phyloP scores from a whole-genome alignment of 306 rosid species.

The Sophora flavescens region DNA sequence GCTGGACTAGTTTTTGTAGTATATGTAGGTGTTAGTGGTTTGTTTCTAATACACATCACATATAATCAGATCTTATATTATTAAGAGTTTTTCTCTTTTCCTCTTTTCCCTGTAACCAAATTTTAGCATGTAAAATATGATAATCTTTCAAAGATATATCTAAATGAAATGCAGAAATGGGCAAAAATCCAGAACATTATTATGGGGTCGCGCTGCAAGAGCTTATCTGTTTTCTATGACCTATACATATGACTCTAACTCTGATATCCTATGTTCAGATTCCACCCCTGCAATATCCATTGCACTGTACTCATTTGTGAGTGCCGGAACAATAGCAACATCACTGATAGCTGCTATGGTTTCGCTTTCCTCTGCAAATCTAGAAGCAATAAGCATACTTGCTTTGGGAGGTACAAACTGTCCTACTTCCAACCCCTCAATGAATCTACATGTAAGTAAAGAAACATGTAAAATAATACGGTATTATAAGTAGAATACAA shows the following conservation, averaged over 20 bases:
- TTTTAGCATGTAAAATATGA: conserved; percentile 26
- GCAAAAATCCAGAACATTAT: background rate
- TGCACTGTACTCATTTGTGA: conserved; percentile 63
- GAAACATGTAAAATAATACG: background rate
- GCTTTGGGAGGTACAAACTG: conserved; percentile 53
- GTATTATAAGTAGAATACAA: background rate
- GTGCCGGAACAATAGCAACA: conserved; percentile 68
- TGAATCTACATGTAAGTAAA: conserved; percentile 64
- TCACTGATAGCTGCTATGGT: conserved; percentile 59
- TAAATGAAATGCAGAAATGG: background rate
- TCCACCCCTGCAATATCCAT: conserved; percentile 58
- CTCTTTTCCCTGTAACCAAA: conserved; percentile 11
- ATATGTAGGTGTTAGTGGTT: background rate
- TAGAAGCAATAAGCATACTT: conserved; percentile 59
- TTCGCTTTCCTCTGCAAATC: conserved; percentile 64
- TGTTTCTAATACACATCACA: background rate
- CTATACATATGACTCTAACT: conserved; percentile 11
- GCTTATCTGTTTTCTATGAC: background rate
- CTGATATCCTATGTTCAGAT: conserved; percentile 50
- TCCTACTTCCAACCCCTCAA: conserved; percentile 50
- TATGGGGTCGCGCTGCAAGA: background rate
- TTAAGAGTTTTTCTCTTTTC: background rate
- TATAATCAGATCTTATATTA: background rate
- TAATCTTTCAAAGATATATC: background rate
- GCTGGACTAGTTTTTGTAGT: background rate